Conservation (phyloP, 176 grass and related monocot species). For the sorghum (Sorghum bicolor) region Sorghum_bicolor_NCBIv3 NC_012876.2:54668001-54668500, state of each 20-base stretch:
- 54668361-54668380: neutral
- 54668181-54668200: neutral
- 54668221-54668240: conserved; percentile 32
- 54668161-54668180: neutral
- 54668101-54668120: conserved; percentile 32
- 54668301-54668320: neutral
- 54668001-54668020: too few relatives aligned
- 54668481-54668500: neutral
- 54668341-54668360: neutral
- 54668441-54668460: too few relatives aligned
- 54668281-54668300: neutral
- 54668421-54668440: too few relatives aligned
- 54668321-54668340: conserved; percentile 25
- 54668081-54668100: conserved; percentile 41
- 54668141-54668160: neutral
- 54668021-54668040: neutral
- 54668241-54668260: conserved; percentile 30
- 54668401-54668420: neutral
- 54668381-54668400: neutral
- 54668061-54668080: conserved; percentile 10
- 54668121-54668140: conserved; percentile 17
- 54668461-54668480: neutral
- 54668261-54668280: conserved; percentile 29
- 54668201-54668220: conserved; percentile 38
- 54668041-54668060: neutral